A percentile compares a stretch with the other conserved stretches of the same genome.
Conservation (phyloP, 2,329 filamentous ascomycete species). For the Macrophomina tecta region DNA sequence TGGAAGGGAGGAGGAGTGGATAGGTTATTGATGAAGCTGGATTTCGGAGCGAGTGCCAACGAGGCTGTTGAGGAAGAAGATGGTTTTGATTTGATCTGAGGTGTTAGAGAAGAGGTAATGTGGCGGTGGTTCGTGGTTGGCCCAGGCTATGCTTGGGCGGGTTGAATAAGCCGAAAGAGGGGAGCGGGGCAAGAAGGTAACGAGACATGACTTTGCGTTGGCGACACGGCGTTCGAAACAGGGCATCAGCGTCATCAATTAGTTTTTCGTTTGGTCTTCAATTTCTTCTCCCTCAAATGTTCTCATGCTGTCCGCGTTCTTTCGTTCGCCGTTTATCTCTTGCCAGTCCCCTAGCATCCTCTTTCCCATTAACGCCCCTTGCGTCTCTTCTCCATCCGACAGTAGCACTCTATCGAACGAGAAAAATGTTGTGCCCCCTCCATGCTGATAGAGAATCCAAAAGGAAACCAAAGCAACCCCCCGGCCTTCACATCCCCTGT, state of each 20-base stretch:
- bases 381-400: too few relatives aligned
- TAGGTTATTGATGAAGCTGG: constrained; percentile 87
- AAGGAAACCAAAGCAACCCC: too few relatives aligned
- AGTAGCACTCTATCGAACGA: too few relatives aligned
- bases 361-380: too few relatives aligned
- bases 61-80: constrained; percentile 24
- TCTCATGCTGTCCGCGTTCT: background rate
- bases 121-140: background rate
- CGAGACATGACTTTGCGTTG: constrained; percentile 8
- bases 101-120: background rate
- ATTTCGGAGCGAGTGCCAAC: constrained; percentile 54
- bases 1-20: constrained; percentile 76
- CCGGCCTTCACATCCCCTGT: too few relatives aligned
- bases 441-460: too few relatives aligned
- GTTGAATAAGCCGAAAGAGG: background rate
- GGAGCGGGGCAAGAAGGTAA: background rate
- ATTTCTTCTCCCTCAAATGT: background rate
- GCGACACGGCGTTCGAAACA: background rate
- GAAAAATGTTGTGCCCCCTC: too few relatives aligned
- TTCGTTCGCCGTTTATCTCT: background rate
- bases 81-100: constrained; percentile 8
- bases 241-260: constrained; percentile 4
- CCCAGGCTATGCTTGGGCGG: background rate
- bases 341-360: too few relatives aligned
- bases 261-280: background rate